Conservation (phyloP, 306 rosid genomes). For the Rosa lucieae region DNA sequence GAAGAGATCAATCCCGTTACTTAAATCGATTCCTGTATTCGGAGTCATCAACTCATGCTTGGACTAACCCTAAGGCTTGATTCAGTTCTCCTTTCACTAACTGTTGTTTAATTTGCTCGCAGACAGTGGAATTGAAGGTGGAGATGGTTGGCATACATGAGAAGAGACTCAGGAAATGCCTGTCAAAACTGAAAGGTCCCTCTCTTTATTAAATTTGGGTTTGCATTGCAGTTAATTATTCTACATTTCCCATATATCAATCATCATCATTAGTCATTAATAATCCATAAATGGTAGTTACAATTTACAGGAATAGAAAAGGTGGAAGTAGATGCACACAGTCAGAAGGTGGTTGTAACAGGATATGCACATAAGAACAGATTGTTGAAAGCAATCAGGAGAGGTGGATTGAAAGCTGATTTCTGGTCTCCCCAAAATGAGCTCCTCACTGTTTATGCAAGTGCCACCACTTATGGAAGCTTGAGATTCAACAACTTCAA, state of each 20-base stretch:
- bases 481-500: conserved; percentile 54
- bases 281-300: background rate
- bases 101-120: conserved; percentile 15
- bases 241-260: too few species aligned
- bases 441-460: conserved; percentile 67
- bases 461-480: conserved; percentile 31
- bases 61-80: too few species aligned
- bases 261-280: too few species aligned
- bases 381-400: conserved; percentile 76
- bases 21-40: too few species aligned
- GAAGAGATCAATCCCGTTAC: too few species aligned
- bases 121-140: conserved; percentile 87
- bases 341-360: conserved; percentile 71
- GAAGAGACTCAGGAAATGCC: conserved; percentile 78
- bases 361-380: conserved; percentile 81
- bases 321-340: conserved; percentile 76
- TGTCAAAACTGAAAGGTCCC: conserved; percentile 72
- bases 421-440: conserved; percentile 89
- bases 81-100: too few species aligned
- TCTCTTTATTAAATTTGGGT: too few species aligned
- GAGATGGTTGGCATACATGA: conserved; percentile 93
- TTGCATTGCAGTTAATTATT: too few species aligned
- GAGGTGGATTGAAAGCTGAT: conserved; percentile 88
- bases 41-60: too few species aligned
- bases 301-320: conserved; percentile 67